Evolutionary conservation across 2,329 filamentous ascomycete genomes (phyloP).

Genomic region (Cladophialophora yegresii): DNA sequence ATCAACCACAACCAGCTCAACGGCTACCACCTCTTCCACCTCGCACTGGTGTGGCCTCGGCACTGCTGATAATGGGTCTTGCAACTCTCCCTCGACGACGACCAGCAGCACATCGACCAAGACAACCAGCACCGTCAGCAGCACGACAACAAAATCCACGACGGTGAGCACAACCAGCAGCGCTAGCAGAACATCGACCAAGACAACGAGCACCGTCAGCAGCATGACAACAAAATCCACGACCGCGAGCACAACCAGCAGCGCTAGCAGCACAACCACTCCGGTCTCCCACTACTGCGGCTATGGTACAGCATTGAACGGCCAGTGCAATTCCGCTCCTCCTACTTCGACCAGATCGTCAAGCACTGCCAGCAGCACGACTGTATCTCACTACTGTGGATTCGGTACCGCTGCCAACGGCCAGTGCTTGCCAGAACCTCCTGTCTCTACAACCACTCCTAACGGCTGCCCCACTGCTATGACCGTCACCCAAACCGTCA

Average conservation of each 20-base stretch:
- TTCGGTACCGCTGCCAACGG: slow-evolving; percentile 24
- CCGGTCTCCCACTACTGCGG: slow-evolving; percentile 27
- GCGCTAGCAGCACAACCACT: slow-evolving; percentile 9
- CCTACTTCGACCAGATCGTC: slow-evolving; percentile 17
- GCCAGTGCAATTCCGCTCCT: slow-evolving; percentile 26
- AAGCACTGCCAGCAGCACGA: slow-evolving; percentile 10
- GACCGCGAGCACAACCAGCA: slow-evolving; percentile 13
- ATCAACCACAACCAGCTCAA: slow-evolving; percentile 17
- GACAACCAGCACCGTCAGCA: slow-evolving; percentile 2
- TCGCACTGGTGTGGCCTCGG: slow-evolving; percentile 26
- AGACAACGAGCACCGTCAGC: slow-evolving; percentile 1
- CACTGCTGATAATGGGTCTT: slow-evolving; percentile 21
- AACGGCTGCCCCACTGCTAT: slow-evolving; percentile 13
- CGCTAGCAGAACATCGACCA: slow-evolving; percentile 6
- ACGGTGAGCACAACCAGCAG: slow-evolving; percentile 14
- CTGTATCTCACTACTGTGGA: slow-evolving; percentile 22
- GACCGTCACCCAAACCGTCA: slow-evolving; percentile 26
- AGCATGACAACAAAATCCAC: slow-evolving; percentile 14
- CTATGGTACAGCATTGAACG: slow-evolving; percentile 25
- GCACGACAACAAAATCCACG: slow-evolving; percentile 14
- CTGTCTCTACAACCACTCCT: slow-evolving; percentile 8
- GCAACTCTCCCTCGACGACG: slow-evolving; percentile 15
- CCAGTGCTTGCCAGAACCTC: slow-evolving; percentile 13
- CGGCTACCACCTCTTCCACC: slow-evolving; percentile 15
- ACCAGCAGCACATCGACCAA: slow-evolving; percentile 6